Evolutionary conservation across 225 moss, liverwort and hornwort genomes (phyloP), one percentile per base, ranked within the genome.

Genomic region (Ulota crispa): DNA sequence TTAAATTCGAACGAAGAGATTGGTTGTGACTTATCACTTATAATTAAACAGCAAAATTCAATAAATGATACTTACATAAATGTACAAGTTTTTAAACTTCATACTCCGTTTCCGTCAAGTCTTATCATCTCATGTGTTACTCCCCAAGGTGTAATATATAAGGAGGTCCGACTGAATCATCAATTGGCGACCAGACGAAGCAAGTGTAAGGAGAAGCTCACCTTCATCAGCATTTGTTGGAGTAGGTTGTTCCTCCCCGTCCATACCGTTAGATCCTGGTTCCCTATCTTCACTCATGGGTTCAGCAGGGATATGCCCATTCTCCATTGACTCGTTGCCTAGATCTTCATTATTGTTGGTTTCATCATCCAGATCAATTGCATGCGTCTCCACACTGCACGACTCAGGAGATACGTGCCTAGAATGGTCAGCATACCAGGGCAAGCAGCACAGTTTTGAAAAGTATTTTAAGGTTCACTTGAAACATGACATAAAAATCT

Each of bases 301-400:
- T 53, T 81, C 83, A 70, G 87, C 88, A 80, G 71, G 81, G 73
- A 78, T 50, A 62, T 88, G 86, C 57, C 70, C 88, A 70, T 88
- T 72, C 68, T 64, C 92, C 71, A 39, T 82, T 34, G 77, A 63
- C 78, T 28, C 81, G 77, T 86, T 70, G 64, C 70, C 83, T 26
- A 88, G 76, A 75, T 87, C 85, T 78, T 94, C 94, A 26, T 92
- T 86, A 32, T 81, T 88, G 45, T 79, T 84, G 42, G 89, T 90
- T 64, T 75, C 81, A 83, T 95, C 93, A 73, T 97, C 97, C 41
- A 97, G 78, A 86, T 97, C 95, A 64, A 97, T 95, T 68, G 92
- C 91, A 78, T 95, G 95, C 30, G 97, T 97, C 87, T 97, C 97
- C 80, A 97, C 97, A 92, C 97, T 97, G 87, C 84, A 86, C 64